phyloP scores from a whole-genome alignment of 805 yeast genomes.

The Wickerhamomyces alni region DNA sequence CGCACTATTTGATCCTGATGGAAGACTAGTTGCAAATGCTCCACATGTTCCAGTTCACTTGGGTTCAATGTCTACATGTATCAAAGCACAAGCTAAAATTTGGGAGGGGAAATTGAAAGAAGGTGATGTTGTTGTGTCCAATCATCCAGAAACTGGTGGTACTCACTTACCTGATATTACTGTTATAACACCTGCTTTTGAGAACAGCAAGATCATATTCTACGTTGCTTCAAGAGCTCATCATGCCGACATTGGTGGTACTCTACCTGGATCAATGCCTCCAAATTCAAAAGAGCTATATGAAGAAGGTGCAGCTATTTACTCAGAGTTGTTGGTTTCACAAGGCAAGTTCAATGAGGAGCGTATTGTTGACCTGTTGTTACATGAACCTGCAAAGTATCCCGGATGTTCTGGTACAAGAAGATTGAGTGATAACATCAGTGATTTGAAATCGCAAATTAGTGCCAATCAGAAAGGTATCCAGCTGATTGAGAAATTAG shows the following conservation, averaged over 20 bases:
- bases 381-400: slow-evolving; percentile 68
- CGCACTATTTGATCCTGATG: slow-evolving; percentile 71
- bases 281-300: slow-evolving; percentile 79
- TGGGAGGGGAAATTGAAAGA: slow-evolving; percentile 61
- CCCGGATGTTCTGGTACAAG: slow-evolving; percentile 92
- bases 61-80: slow-evolving; percentile 82
- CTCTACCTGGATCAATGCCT: slow-evolving; percentile 91
- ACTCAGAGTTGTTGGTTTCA: slow-evolving; percentile 66
- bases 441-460: slow-evolving; percentile 79
- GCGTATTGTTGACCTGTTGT: slow-evolving; percentile 52
- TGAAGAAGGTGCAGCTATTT: slow-evolving; percentile 90
- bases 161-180: slow-evolving; percentile 89
- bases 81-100: slow-evolving; percentile 53
- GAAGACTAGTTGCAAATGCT: slow-evolving; percentile 82
- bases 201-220: slow-evolving; percentile 56
- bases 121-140: slow-evolving; percentile 74
- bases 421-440: slow-evolving; percentile 73
- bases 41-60: slow-evolving; percentile 86
- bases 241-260: slow-evolving; percentile 94
- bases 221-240: slow-evolving; percentile 94
- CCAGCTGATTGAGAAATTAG: slow-evolving; percentile 50
- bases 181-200: slow-evolving; percentile 84
- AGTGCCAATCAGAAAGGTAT: slow-evolving; percentile 90
- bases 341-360: slow-evolving; percentile 73
- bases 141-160: slow-evolving; percentile 83